Conservation (phyloP, 441 rosid species). For the Lepidium campestre region DNA sequence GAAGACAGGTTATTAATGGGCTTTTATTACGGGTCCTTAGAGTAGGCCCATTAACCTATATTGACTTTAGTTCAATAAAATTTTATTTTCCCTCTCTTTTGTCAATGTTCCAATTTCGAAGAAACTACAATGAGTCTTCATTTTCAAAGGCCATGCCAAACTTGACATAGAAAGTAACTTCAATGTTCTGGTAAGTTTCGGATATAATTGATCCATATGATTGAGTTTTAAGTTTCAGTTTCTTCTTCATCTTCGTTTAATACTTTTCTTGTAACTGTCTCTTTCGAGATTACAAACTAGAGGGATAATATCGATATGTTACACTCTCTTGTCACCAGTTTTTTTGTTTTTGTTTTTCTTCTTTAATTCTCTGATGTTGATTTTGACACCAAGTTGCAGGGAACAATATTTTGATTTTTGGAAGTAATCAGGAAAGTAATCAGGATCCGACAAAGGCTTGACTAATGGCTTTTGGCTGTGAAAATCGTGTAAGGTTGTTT, state of each 20-base stretch:
- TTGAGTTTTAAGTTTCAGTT: slow-evolving; percentile 6
- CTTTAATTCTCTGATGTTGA: too few species aligned
- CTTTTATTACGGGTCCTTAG: neutral
- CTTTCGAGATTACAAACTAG: neutral
- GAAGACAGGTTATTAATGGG: too few species aligned
- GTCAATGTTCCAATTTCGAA: slow-evolving; percentile 13
- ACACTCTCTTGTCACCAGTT: neutral
- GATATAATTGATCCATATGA: neutral
- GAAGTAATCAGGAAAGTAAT: too few species aligned
- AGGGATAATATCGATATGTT: neutral
- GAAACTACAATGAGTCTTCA: slow-evolving; percentile 21
- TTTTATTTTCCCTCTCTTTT: slow-evolving; percentile 12
- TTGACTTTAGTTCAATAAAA: too few species aligned
- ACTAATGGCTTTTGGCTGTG: slow-evolving; percentile 18
- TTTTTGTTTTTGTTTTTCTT: too few species aligned
- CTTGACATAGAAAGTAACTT: slow-evolving; percentile 12
- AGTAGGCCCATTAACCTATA: slow-evolving; percentile 2
- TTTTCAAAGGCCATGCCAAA: slow-evolving; percentile 10
- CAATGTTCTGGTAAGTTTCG: slow-evolving; percentile 11
- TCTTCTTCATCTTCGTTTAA: neutral
- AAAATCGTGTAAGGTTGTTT: slow-evolving; percentile 23
- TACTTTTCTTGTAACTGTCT: neutral
- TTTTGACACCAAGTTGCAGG: neutral
- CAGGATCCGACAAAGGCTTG: neutral
- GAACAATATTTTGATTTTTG: neutral